phyloP scores from a whole-genome alignment of 176 grass and related monocot genomes.

The Phoenix dactylifera region DNA sequence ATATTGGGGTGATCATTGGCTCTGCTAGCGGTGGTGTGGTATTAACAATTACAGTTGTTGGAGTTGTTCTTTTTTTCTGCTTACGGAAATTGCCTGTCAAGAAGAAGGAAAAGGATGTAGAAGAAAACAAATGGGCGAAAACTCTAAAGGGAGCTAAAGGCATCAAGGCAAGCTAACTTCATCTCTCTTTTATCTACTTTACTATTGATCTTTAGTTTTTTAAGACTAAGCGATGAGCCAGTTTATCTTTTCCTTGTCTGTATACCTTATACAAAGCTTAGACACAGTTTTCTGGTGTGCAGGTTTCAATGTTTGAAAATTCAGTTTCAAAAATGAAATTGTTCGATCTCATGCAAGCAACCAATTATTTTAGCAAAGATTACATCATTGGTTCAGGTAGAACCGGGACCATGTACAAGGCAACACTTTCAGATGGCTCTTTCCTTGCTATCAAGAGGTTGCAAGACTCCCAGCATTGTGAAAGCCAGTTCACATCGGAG shows the following conservation, averaged over 20 bases:
- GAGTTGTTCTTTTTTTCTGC: constrained; percentile 61
- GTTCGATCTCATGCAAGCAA: constrained; percentile 75
- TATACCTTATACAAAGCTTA: too few relatives aligned
- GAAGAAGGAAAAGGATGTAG: constrained; percentile 68
- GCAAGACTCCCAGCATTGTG: constrained; percentile 66
- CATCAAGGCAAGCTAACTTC: constrained; percentile 44
- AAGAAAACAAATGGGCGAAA: constrained; percentile 96
- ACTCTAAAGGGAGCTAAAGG: constrained; percentile 78
- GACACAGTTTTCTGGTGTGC: constrained; percentile 1
- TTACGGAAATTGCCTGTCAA: constrained; percentile 56
- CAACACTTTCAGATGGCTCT: constrained; percentile 69
- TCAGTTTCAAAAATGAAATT: constrained; percentile 92
- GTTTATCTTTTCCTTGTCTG: too few relatives aligned
- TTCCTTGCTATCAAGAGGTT: constrained; percentile 88
- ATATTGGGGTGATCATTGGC: constrained; percentile 49
- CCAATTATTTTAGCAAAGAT: constrained; percentile 76
- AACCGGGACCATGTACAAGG: constrained; percentile 75
- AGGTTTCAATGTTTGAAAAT: constrained; percentile 94
- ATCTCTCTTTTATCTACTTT: neutral
- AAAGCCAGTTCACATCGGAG: constrained; percentile 68
- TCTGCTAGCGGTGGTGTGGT: constrained; percentile 70
- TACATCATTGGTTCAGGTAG: constrained; percentile 69
- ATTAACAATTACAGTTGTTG: constrained; percentile 42
- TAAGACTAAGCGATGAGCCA: too few relatives aligned
- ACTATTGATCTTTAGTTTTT: too few relatives aligned